A percentile compares a stretch with the other conserved stretches of the same genome.
Evolutionary conservation across 805 yeast genomes (phyloP).

Genomic region (Maudiozyma barnettii): DNA sequence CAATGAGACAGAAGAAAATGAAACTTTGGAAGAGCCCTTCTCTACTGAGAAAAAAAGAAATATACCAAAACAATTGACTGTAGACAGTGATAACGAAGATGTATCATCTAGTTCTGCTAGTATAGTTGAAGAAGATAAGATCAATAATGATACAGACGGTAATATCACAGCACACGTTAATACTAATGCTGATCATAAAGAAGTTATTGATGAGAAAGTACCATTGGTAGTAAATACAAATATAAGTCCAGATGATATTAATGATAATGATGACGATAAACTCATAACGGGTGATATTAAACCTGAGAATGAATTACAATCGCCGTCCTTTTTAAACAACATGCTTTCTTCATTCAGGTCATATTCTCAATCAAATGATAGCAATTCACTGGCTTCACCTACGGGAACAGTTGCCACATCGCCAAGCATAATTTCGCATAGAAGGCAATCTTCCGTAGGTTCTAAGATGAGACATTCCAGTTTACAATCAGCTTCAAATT

Average conservation of each 20-base stretch:
- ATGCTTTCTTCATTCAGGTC: slow-evolving; percentile 6
- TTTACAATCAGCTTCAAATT: background rate
- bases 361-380: background rate
- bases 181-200: background rate
- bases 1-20: slow-evolving; percentile 1
- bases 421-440: slow-evolving; percentile 26
- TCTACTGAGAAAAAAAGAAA: background rate
- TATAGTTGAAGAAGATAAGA: background rate
- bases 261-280: background rate
- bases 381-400: background rate
- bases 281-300: background rate
- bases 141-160: background rate
- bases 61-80: background rate
- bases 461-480: background rate
- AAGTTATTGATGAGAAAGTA: background rate
- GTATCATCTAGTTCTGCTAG: background rate
- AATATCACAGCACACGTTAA: background rate
- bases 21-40: background rate
- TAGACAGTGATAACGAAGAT: slow-evolving; percentile 4
- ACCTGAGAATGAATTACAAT: background rate
- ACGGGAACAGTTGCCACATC: slow-evolving; percentile 4
- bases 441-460: slow-evolving; percentile 18
- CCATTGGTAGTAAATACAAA: background rate
- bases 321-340: slow-evolving; percentile 10
- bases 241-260: background rate